Percentiles rank a stretch among this genome's conserved stretches.
These are phyloP conservation scores for Magnusiomyces paraingens DNA, from an alignment of 1,139 yeast species.

Conservation along the genomic window DNA sequence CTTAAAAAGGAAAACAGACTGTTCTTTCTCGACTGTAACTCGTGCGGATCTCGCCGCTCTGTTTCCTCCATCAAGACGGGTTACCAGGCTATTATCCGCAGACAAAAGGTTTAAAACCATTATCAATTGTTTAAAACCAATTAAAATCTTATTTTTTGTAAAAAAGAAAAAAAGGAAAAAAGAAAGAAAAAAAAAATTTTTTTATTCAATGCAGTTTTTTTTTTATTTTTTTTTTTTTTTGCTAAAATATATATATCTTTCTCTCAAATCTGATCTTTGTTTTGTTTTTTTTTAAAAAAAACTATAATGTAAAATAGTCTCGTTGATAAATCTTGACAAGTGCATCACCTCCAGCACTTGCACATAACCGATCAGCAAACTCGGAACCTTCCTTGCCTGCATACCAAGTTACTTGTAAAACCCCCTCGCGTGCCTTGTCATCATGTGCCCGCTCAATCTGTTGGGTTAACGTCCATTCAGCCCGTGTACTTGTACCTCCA, in stretches of 20 bases:
- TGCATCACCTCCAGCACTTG: constrained; percentile 4
- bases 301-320: too few relatives aligned
- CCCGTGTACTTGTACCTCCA: constrained; percentile 8
- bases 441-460: neutral
- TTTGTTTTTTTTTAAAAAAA: too few relatives aligned
- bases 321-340: neutral
- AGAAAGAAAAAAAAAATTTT: neutral
- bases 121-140: neutral
- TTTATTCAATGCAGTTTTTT: neutral
- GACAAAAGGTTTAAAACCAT: constrained; percentile 21
- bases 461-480: neutral
- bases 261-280: too few relatives aligned
- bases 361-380: neutral
- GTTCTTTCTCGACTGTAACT: constrained; percentile 95
- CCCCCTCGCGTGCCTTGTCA: constrained; percentile 7
- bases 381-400: too few relatives aligned
- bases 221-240: neutral
- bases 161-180: neutral
- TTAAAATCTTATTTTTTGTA: neutral
- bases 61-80: constrained; percentile 98
- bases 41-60: constrained; percentile 96
- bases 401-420: constrained; percentile 8
- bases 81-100: constrained; percentile 81
- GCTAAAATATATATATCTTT: neutral
- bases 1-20: constrained; percentile 96